Percentiles rank a stretch among this genome's conserved stretches.
Evolutionary conservation across 2,329 filamentous ascomycete species (phyloP).

Genomic region (Onygenales sp.): DNA sequence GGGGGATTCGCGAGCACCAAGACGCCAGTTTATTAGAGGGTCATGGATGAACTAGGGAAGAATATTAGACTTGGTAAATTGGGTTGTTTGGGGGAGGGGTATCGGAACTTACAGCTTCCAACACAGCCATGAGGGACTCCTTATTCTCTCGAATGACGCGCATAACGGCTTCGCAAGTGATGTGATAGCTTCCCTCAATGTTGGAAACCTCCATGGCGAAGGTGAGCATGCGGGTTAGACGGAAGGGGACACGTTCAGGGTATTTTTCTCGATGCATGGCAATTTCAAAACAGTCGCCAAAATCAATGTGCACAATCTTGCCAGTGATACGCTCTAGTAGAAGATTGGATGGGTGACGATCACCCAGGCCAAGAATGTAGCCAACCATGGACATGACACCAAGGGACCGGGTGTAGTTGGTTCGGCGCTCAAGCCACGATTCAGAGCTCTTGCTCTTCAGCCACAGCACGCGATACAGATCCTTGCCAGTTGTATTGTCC

Average conservation of each 20-base stretch:
- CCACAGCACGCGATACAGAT: constrained; percentile 96
- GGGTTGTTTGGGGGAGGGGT: background rate
- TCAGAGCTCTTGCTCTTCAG: constrained; percentile 98
- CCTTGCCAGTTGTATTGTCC: constrained; percentile 97
- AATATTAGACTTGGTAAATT: constrained; percentile 11
- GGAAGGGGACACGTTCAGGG: constrained; percentile 93
- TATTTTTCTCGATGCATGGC: constrained; percentile 99
- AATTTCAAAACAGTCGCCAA: constrained; percentile 98
- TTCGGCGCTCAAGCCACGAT: constrained; percentile 91
- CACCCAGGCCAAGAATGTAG: constrained; percentile 92
- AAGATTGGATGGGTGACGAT: constrained; percentile 94
- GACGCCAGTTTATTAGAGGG: constrained; percentile 93
- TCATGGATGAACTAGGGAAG: constrained; percentile 83
- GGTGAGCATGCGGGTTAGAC: constrained; percentile 94
- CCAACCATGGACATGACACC: constrained; percentile 99
- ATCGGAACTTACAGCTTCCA: constrained; percentile 72
- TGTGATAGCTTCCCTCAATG: constrained; percentile 96
- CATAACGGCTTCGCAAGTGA: constrained; percentile 98
- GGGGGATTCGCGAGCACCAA: constrained; percentile 55
- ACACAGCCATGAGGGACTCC: constrained; percentile 93
- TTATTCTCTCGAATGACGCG: constrained; percentile 92
- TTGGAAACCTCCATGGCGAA: constrained; percentile 99
- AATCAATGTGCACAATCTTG: constrained; percentile 98
- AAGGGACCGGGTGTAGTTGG: constrained; percentile 95
- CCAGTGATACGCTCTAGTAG: constrained; percentile 95